Evolutionary conservation across 768 basidiomycete species (phyloP).

Genomic region (Cystobasidiopsis lactophilus): DNA sequence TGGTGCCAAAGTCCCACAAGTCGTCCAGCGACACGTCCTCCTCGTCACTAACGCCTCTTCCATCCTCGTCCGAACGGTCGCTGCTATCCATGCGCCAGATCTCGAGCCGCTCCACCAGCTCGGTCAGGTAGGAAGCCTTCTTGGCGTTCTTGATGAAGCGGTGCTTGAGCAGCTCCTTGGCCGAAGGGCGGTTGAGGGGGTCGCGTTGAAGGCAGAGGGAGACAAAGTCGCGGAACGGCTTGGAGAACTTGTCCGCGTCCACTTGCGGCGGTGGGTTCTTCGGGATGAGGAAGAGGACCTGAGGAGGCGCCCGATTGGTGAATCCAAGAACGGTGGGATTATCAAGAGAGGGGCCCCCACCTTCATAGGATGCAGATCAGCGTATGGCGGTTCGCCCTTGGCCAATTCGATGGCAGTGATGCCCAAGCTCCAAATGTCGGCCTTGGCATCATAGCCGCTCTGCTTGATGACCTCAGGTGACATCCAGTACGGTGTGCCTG

Average conservation of each 20-base stretch:
- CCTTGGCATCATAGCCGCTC: slow-evolving; percentile 95
- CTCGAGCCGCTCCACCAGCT: slow-evolving; percentile 83
- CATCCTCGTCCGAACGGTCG: slow-evolving; percentile 28
- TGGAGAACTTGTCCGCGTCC: slow-evolving; percentile 64
- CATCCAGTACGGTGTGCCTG: slow-evolving; percentile 85
- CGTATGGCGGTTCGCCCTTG: slow-evolving; percentile 93
- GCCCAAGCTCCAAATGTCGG: slow-evolving; percentile 95
- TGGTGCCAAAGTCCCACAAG: slow-evolving; percentile 94
- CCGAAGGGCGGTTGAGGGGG: slow-evolving; percentile 68
- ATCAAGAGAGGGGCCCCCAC: slow-evolving; percentile 27
- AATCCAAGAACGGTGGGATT: not conserved
- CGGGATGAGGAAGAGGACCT: slow-evolving; percentile 95
- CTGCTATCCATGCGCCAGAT: slow-evolving; percentile 82
- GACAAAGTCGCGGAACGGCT: slow-evolving; percentile 84
- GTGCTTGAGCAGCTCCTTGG: slow-evolving; percentile 86
- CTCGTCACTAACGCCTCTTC: slow-evolving; percentile 34
- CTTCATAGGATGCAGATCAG: slow-evolving; percentile 98
- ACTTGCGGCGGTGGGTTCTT: slow-evolving; percentile 86
- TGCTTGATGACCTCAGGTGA: slow-evolving; percentile 99
- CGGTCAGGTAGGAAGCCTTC: slow-evolving; percentile 81
- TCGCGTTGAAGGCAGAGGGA: slow-evolving; percentile 79
- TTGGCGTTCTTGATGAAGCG: slow-evolving; percentile 88
- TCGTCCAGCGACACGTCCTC: slow-evolving; percentile 14
- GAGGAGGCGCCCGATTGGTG: not conserved
- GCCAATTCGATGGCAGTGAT: slow-evolving; percentile 96